Base-by-base conservation (phyloP, 192 early-diverging fungal species). In the Polychytrium aggregatum region DNA sequence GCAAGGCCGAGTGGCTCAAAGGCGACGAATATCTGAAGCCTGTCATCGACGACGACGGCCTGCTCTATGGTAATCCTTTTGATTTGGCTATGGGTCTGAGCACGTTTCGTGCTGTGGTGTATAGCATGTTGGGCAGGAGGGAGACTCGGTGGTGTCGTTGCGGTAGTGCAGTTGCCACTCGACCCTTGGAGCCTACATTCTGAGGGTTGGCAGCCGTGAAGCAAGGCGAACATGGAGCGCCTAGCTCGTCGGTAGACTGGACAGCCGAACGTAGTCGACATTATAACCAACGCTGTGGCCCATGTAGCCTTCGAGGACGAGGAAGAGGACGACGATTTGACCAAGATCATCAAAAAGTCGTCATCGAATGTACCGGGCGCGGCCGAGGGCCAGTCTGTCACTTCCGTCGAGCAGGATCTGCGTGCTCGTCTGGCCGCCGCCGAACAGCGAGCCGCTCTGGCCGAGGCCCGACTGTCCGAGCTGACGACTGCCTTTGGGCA, bases 1-100 rank as follows among this genome's bases (percentile, higher is more conserved):
- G 17, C 25, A 41, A 24, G n/a, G 34, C 62, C 18, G 37, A 24
- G 5, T 67, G 59, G 61, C 22, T 47, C 40, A 48, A 57, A 21
- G 67, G 71, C 33, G 70, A 78, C 37, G 29, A 52, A 13, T 50
- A 46, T 46, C 60, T 75, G 22, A 50, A 44, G 42, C 70, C 76
- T 10, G 63, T 73, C 6, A 18, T 77, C 21, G 59, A 59, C 30
- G 64, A 79, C 46, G 76, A 79, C 50, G 54, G 73, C 16, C 48
- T 76, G 20, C 53, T 79, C 14, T 76, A 70, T 52, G 53, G 60
- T 63, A 18, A 20, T 34, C 20, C 13, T 37, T 50, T 53, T 55
- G 2, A 53, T n/a, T n/a, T n/a, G n/a, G n/a, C n/a, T n/a, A n/a
- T n/a, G n/a, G n/a, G n/a, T n/a, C n/a, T n/a, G n/a, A n/a, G n/a